Base-by-base conservation (phyloP, 352 stramenopile genomes). In the Phytophthora multivora region DNA sequence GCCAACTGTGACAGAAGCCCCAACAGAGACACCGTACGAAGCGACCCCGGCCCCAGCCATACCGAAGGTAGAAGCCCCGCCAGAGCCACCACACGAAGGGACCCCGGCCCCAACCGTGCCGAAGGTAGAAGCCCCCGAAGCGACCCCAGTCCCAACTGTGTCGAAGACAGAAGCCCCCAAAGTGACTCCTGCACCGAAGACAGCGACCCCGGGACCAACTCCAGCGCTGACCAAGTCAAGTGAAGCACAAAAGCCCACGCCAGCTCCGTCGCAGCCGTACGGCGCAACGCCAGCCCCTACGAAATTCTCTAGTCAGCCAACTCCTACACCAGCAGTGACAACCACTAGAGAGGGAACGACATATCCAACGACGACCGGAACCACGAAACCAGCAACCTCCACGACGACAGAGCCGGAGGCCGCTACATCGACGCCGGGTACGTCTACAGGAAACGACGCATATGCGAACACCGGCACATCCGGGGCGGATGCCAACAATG, bases 301-400 rank as follows among this genome's bases (percentile, higher is more conserved):
- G 15, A 57, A 63, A 31, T 7, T 21, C 11, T 48, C 46, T 41
- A 36, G 49, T 35, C 42, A 49, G 7, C 42, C 48, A 10, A 35
- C 18, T 4, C 42, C 58, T 16, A 51, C 57, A 42, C 57, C 57
- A n/a, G 57, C 51, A 21, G 31, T 46, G 10, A 55, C 42, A 35
- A 62, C 16, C 10, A 55, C 54, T 36, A 43, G 52, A 10, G 42
- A 40, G 13, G 54, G 50, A 26, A 16, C 51, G 19, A 56, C n/a
- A 26, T 51, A 36, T n/a, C 39, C 48, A 21, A 33, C 33, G 4
- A 47, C 16, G 19, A 31, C 41, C 21, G 31, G 13, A n/a, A 35
- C 42, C 26, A 59, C 47, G 18, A 59, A 31, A 50, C 10, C 56
- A 25, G 16, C 47, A 8, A 49, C 49, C n/a, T 47, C 53, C 30